phyloP scores from a whole-genome alignment of 768 basidiomycete species.

The Leccinellum albellum region DNA sequence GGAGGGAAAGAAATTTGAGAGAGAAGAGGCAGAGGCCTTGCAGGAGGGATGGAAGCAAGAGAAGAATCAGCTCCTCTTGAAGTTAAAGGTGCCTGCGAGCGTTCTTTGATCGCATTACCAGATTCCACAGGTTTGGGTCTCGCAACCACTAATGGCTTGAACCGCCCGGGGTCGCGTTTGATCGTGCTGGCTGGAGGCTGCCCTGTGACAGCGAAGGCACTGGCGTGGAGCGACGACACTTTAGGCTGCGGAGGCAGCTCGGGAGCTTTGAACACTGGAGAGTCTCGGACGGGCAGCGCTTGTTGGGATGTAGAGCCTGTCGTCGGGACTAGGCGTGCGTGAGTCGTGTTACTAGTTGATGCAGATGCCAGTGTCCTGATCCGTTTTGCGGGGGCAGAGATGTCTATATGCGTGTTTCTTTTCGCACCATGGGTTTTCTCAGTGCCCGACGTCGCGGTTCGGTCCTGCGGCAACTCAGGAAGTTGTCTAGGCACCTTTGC shows the following conservation, averaged over 20 bases:
- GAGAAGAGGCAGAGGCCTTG: constrained; percentile 25
- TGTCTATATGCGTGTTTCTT: constrained; percentile 19
- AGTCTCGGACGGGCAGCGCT: neutral
- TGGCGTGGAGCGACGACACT: neutral
- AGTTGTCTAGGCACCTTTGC: neutral
- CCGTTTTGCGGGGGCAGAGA: constrained; percentile 12
- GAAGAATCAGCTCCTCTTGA: neutral
- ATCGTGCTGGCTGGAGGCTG: neutral
- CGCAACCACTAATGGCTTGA: constrained; percentile 13
- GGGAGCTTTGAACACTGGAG: constrained; percentile 6
- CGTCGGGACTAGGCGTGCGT: neutral
- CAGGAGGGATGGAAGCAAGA: neutral
- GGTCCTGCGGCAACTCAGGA: neutral
- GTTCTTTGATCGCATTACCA: neutral
- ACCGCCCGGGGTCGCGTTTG: constrained; percentile 7
- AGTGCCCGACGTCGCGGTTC: neutral
- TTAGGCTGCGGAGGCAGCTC: neutral
- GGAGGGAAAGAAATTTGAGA: constrained; percentile 53
- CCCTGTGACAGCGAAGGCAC: neutral
- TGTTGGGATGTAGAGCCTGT: neutral
- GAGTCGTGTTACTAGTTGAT: neutral
- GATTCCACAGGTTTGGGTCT: neutral
- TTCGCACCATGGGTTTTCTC: constrained; percentile 8
- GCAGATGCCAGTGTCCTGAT: constrained; percentile 2
- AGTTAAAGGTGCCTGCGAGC: neutral